Evolutionary conservation across 1,284 basidiomycete species (phyloP).

Genomic region (Austropuccinia psidii): DNA sequence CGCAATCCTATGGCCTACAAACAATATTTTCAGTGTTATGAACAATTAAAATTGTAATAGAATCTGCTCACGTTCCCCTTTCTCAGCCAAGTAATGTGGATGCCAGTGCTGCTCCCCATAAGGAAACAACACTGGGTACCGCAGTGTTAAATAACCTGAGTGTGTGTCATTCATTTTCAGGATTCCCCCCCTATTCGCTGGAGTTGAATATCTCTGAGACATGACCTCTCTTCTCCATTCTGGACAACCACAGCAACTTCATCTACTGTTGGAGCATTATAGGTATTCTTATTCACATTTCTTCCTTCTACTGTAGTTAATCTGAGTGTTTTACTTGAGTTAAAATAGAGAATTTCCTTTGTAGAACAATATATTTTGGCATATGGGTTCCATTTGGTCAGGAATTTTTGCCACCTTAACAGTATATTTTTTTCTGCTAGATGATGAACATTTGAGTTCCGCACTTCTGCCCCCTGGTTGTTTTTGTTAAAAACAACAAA

Average conservation of each 20-base stretch:
- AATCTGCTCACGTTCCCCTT: background rate
- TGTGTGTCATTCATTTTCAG: background rate
- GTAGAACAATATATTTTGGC: background rate
- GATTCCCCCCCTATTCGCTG: background rate
- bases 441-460: background rate
- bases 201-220: background rate
- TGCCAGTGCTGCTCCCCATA: background rate
- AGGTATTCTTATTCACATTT: no score
- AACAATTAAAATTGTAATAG: background rate
- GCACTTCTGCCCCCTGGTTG: background rate
- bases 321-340: background rate
- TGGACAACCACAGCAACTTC: no score
- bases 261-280: no score
- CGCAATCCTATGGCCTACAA: background rate
- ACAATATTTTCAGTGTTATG: background rate
- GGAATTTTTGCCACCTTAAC: background rate
- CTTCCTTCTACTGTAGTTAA: no score
- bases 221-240: background rate
- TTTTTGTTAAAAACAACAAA: background rate
- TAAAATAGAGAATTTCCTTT: background rate
- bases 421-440: no score
- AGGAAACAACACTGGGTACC: constrained; percentile 11
- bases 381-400: constrained; percentile 11
- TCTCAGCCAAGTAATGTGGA: background rate
- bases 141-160: background rate